These are phyloP conservation scores for Ceratocystis huliohia DNA, from an alignment of 2,329 filamentous ascomycete genomes.

Conservation along the genomic window DNA sequence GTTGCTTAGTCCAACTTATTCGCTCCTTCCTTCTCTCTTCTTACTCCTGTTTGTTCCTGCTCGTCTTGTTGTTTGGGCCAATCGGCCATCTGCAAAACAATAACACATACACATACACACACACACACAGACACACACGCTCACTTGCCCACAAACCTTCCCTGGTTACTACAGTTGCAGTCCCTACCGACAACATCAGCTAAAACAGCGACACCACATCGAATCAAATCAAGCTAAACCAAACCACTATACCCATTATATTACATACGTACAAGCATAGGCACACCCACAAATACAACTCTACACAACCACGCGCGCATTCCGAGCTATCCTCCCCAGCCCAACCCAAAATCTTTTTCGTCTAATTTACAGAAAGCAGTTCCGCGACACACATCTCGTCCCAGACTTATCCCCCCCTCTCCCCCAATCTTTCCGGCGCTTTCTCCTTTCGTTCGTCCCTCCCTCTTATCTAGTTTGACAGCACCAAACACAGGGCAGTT, in stretches of 20 bases:
- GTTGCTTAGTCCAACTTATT: slow-evolving; percentile 1
- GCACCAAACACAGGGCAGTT: neutral
- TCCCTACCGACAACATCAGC: neutral
- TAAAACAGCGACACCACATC: neutral
- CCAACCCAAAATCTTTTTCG: neutral
- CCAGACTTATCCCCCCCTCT: too few relatives aligned
- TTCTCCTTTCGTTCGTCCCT: neutral
- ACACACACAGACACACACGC: too few relatives aligned
- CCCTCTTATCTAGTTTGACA: neutral
- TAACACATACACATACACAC: neutral
- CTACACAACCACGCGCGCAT: neutral
- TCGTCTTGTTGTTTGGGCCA: neutral
- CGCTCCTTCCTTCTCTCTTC: neutral
- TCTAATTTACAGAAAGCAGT: neutral
- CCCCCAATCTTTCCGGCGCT: neutral
- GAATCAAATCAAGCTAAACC: neutral
- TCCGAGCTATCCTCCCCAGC: neutral
- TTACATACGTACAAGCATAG: neutral
- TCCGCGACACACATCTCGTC: neutral
- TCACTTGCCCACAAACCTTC: neutral
- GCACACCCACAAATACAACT: neutral
- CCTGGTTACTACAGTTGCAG: slow-evolving; percentile 2
- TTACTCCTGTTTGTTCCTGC: neutral
- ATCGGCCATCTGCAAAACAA: slow-evolving; percentile 3
- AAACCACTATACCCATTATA: too few relatives aligned